phyloP scores from a whole-genome alignment of 176 grass and related monocot species.

The Canna indica region DNA sequence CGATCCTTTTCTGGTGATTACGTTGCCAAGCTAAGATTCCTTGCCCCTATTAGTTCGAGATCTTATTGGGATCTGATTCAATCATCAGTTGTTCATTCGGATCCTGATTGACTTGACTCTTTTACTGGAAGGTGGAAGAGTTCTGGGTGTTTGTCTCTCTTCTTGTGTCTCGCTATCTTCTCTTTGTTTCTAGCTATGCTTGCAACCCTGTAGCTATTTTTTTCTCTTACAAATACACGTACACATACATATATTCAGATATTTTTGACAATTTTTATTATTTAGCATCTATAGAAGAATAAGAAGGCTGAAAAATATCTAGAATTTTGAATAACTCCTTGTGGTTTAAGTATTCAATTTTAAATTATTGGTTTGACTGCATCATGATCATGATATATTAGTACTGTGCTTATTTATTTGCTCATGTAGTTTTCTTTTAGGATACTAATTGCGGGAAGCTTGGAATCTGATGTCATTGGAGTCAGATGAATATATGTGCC shows the following conservation, averaged over 20 bases:
- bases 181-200: background rate
- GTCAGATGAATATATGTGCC: constrained; percentile 6
- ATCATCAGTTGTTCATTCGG: background rate
- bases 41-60: background rate
- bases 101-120: background rate
- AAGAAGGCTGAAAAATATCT: background rate
- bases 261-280: background rate
- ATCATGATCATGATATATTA: background rate
- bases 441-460: background rate
- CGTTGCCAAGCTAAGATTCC: background rate
- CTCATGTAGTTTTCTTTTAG: background rate
- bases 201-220: background rate
- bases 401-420: background rate
- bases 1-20: background rate
- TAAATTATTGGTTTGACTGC: background rate
- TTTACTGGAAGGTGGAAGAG: background rate
- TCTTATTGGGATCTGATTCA: background rate
- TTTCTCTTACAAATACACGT: no score
- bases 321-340: background rate
- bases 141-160: background rate
- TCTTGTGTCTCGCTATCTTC: background rate
- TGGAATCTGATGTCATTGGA: constrained; percentile 7
- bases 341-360: background rate
- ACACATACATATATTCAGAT: background rate
- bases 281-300: background rate